Evolutionary conservation across 2,329 filamentous ascomycete species (phyloP).

Genomic region (Hypoxylon rubiginosum): DNA sequence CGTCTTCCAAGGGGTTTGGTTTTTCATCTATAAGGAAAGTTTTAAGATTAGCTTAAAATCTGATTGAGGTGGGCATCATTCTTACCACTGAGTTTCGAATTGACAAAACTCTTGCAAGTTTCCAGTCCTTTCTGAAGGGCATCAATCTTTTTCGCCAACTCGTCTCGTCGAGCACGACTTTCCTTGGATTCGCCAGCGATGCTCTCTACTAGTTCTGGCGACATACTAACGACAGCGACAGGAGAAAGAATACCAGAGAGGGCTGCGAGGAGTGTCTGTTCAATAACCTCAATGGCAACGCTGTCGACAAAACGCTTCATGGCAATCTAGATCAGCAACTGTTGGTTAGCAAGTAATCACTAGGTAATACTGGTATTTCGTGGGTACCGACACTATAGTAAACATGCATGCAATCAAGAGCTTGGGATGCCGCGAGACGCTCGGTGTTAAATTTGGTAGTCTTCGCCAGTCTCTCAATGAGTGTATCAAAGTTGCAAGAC

Average conservation of each 20-base stretch:
- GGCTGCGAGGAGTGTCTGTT: constrained; percentile 54
- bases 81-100: constrained; percentile 38
- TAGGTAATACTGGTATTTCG: neutral
- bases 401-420: constrained; percentile 53
- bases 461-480: constrained; percentile 33
- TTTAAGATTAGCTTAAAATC: neutral
- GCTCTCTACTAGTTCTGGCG: constrained; percentile 50
- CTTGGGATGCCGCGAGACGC: constrained; percentile 50
- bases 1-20: neutral
- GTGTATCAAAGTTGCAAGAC: constrained; percentile 38
- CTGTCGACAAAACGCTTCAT: constrained; percentile 60
- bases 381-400: constrained; percentile 53
- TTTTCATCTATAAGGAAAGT: constrained; percentile 6
- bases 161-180: constrained; percentile 52
- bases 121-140: constrained; percentile 55
- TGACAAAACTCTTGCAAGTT: constrained; percentile 55
- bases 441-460: constrained; percentile 46
- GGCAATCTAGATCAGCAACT: constrained; percentile 54
- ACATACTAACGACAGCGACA: constrained; percentile 55
- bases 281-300: constrained; percentile 59
- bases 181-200: constrained; percentile 60
- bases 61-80: neutral
- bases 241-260: constrained; percentile 58
- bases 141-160: constrained; percentile 55
- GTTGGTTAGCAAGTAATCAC: constrained; percentile 6